Evolutionary conservation across 2,329 filamentous ascomycete genomes (phyloP), one percentile per base, ranked within the genome.

Genomic region (Alternaria consortialis): DNA sequence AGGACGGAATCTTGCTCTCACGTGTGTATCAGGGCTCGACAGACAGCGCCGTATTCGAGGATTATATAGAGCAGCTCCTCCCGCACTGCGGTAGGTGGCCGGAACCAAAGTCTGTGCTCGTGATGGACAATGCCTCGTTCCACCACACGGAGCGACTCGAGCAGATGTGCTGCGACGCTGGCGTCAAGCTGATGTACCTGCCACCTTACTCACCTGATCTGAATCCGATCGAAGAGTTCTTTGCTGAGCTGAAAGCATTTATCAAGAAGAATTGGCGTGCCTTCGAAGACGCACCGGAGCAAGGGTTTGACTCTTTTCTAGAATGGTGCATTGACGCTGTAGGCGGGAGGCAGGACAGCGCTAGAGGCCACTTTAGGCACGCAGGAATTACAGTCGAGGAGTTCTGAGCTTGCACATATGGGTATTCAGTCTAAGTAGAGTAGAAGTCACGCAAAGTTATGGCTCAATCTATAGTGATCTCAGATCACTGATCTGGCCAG

Each of bases 161-260:
- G 53, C 51, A 75, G 62, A 65, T 79, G 65, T 79, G 74, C 63
- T 29, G 36, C 15, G 60, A 72, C 8, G 71, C 70, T 39, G 68
- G 75, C 31, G 75, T 79, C 25, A 72, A 73, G 65, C 68, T 79
- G 15, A 32, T 73, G 34, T 79, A 73, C 63, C 56, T 80, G 44
- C 72, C 76, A 20, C 75, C 68, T 5, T 80, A 80, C 62, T 79
- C 72, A 31, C 76, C 74, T 17, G 71, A 79, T 60, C 64, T 79
- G 5, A 80, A 80, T 62, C 75, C 70, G 27, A 77, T 80, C 61
- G 70, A 79, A 63, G 74, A 79, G 66, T 74, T 76, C 56, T 80
- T 80, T 67, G 56, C 70, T 8, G 73, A 77, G 60, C 63, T 80
- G 7, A 80, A 80, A 56, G 64, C 63, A 25, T 78, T 72, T 50